Base-by-base conservation (phyloP, 306 rosid genomes). In the Canavalia gladiata region DNA sequence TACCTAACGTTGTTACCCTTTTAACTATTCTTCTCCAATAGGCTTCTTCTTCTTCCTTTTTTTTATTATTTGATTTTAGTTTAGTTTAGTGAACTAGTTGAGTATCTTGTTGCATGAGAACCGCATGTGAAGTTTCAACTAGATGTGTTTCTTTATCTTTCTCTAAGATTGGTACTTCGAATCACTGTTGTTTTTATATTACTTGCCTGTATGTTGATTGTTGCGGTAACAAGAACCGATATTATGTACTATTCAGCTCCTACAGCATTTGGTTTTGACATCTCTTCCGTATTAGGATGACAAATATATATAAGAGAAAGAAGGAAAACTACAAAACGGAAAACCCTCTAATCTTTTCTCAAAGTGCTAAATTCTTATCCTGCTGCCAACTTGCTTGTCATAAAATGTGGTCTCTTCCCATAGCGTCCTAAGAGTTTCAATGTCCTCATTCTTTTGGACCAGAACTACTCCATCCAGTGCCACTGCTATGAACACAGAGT, bases 321-420 rank as follows among this genome's bases (percentile, higher is more conserved):
- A 39, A 42, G 29, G 59, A 50, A 55, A 73, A 42, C 62, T 33
- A 35, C 18, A 45, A 57, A 57, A 57, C n/a, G 42, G 35, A 56
- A 77, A 71, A 60, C 11, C 70, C 70, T 52, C 77, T 87, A 87
- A 63, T 89, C 82, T 6, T 51, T 76, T 71, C 75, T 81, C 74
- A 82, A 35, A 75, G 68, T 77, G 71, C 58, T 82, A 86, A 58
- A 52, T 79, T 87, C 77, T 91, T 87, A 49, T 91, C 94, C 86
- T 88, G 86, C 94, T 64, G 47, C 31, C 69, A 63, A 18, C 25
- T 63, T 63, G 69, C 47, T 63, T 89, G 83, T 93, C 98, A 57
- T 91, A 91, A 76, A 86, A 87, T 18, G 94, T 93, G 33, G 94
- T 89, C 88, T 90, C 98, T 0, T 93, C 94, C 29, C 89, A n/a